A percentile compares a stretch with the other conserved stretches of the same genome.
These are phyloP conservation scores for Lipomyces starkeyi DNA, from an alignment of 805 yeast species.

Conservation along the genomic window DNA sequence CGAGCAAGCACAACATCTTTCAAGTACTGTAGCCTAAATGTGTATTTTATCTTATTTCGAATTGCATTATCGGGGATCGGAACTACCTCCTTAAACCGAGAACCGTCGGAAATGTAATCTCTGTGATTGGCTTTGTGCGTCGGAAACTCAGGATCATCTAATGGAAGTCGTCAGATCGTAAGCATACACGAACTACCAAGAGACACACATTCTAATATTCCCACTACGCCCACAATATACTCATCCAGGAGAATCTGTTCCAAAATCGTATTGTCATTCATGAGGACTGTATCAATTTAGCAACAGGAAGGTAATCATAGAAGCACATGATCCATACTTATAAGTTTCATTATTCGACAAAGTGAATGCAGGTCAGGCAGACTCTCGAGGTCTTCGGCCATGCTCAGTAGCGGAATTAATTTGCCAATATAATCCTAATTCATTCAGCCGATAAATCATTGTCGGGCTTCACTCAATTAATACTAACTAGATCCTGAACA, in stretches of 20 bases:
- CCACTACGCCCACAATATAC: conserved; percentile 64
- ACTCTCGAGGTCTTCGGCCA: conserved; percentile 60
- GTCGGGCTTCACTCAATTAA: not conserved
- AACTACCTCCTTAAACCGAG: conserved; percentile 72
- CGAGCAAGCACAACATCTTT: conserved; percentile 88
- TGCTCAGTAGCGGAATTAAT: conserved; percentile 59
- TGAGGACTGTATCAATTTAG: conserved; percentile 50
- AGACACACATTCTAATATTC: conserved; percentile 69
- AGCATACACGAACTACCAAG: not conserved
- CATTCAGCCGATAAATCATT: not conserved
- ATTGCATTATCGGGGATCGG: conserved; percentile 61
- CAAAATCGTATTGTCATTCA: conserved; percentile 69
- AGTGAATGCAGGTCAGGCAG: conserved; percentile 66
- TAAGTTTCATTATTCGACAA: conserved; percentile 73
- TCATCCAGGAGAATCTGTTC: conserved; percentile 64
- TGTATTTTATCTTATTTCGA: conserved; percentile 66
- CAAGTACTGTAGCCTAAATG: conserved; percentile 77
- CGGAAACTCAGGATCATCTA: conserved; percentile 83
- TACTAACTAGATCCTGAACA: conserved; percentile 52
- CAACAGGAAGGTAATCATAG: not conserved
- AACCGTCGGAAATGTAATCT: conserved; percentile 60
- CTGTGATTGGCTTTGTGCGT: conserved; percentile 79
- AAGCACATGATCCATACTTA: conserved; percentile 31
- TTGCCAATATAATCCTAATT: conserved; percentile 55
- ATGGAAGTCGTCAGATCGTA: conserved; percentile 26